Percentiles rank a stretch among this genome's conserved stretches.
Evolutionary conservation across 805 yeast species (phyloP).

Genomic region (Ogataea methanolica): DNA sequence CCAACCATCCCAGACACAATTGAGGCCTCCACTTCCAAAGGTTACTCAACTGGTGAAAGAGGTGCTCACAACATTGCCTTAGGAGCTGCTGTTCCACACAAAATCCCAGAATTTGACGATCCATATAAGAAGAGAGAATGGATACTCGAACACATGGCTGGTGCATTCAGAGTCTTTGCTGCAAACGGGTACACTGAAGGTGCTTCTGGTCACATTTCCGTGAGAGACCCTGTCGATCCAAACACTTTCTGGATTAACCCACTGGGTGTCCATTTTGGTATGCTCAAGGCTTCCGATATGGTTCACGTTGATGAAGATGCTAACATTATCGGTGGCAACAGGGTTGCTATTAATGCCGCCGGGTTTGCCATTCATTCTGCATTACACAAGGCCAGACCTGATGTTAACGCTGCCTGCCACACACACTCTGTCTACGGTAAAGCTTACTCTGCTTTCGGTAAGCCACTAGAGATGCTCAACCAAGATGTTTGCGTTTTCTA

Average conservation of each 20-base stretch:
- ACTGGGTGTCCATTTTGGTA: slow-evolving; percentile 67
- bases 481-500: slow-evolving; percentile 73
- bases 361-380: slow-evolving; percentile 70
- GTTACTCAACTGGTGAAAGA: slow-evolving; percentile 36
- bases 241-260: slow-evolving; percentile 88
- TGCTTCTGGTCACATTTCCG: slow-evolving; percentile 79
- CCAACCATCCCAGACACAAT: slow-evolving; percentile 26
- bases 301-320: slow-evolving; percentile 62
- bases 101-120: slow-evolving; percentile 48
- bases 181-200: slow-evolving; percentile 75
- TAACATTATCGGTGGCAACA: slow-evolving; percentile 55
- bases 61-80: slow-evolving; percentile 61
- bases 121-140: slow-evolving; percentile 47
- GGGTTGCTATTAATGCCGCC: slow-evolving; percentile 52
- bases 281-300: slow-evolving; percentile 56
- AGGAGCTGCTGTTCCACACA: slow-evolving; percentile 48
- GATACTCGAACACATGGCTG: slow-evolving; percentile 73
- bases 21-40: slow-evolving; percentile 33
- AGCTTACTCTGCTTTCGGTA: slow-evolving; percentile 61
- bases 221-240: slow-evolving; percentile 80
- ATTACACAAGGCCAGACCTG: slow-evolving; percentile 63
- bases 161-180: slow-evolving; percentile 79
- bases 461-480: slow-evolving; percentile 70
- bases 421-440: slow-evolving; percentile 63
- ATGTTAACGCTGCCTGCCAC: slow-evolving; percentile 68